These are phyloP conservation scores for Colletotrichum sp. DNA, from an alignment of 2,329 filamentous ascomycete species.

Conservation along the genomic window DNA sequence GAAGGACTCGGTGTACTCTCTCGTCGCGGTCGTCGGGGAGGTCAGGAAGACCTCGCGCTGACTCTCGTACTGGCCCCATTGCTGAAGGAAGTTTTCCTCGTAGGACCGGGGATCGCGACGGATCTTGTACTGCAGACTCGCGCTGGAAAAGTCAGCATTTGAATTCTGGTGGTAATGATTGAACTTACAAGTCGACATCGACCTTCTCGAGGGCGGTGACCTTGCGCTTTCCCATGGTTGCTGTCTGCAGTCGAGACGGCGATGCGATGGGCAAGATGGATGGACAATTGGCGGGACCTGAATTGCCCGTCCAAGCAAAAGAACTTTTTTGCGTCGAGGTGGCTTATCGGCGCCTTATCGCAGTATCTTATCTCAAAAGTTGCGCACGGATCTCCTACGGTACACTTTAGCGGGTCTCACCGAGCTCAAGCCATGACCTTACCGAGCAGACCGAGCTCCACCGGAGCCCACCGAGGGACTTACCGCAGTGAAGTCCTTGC, in stretches of 20 bases:
- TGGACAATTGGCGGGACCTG: not conserved
- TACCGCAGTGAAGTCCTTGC: too few species aligned
- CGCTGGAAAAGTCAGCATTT: conserved; percentile 53
- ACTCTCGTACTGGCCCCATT: conserved; percentile 91
- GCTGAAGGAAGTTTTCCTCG: conserved; percentile 83
- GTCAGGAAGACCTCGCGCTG: conserved; percentile 91
- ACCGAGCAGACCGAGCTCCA: not conserved
- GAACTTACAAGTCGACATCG: conserved; percentile 80
- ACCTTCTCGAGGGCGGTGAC: conserved; percentile 93
- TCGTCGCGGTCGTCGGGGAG: conserved; percentile 78
- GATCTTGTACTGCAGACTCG: conserved; percentile 91
- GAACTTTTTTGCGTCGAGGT: not conserved
- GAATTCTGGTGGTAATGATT: not conserved
- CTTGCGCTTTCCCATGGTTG: conserved; percentile 81
- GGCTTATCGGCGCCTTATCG: not conserved
- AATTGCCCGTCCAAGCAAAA: not conserved
- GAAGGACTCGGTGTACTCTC: conserved; percentile 81
- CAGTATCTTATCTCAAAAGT: not conserved
- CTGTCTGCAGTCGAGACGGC: not conserved
- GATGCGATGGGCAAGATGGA: not conserved
- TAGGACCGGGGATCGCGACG: conserved; percentile 89
- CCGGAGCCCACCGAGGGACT: too few species aligned
- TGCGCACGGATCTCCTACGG: not conserved
- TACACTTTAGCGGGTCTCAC: not conserved
- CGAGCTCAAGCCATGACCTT: not conserved